A percentile compares a stretch with the other conserved stretches of the same genome.
These are phyloP conservation scores for Botrytis medusae DNA, from an alignment of 2,329 filamentous ascomycete species.

Conservation along the genomic window DNA sequence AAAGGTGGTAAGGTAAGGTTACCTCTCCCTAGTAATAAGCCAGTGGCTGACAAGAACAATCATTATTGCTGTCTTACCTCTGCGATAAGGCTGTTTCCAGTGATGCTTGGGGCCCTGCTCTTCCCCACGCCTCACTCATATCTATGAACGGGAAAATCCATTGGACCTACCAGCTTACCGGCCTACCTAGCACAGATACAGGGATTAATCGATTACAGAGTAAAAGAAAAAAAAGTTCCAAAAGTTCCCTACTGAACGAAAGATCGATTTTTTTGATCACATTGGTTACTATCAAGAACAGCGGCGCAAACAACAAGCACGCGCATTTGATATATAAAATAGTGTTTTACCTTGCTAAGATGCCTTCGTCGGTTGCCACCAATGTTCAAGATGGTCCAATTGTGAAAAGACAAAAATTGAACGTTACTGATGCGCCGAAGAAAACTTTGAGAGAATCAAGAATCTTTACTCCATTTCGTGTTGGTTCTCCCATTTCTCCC, in stretches of 20 bases:
- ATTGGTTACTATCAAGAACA: not conserved
- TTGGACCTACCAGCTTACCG: no score
- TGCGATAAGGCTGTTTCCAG: not conserved
- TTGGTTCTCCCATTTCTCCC: slow-evolving; percentile 48
- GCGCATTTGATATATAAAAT: not conserved
- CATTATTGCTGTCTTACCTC: not conserved
- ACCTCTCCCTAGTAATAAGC: not conserved
- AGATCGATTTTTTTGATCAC: not conserved
- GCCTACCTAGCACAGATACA: not conserved
- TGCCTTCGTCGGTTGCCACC: slow-evolving; percentile 45
- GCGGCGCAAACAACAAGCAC: slow-evolving; percentile 4
- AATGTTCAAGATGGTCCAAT: slow-evolving; percentile 58
- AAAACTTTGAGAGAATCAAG: slow-evolving; percentile 58
- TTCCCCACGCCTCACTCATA: not conserved
- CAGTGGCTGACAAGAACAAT: not conserved
- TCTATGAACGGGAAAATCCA: not conserved
- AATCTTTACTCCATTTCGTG: slow-evolving; percentile 91
- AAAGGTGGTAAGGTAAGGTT: not conserved
- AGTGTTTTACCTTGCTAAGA: slow-evolving; percentile 34
- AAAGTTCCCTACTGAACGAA: not conserved
- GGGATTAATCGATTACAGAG: slow-evolving; percentile 7
- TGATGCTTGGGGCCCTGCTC: not conserved
- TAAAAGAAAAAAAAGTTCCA: slow-evolving; percentile 8
- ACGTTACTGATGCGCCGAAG: slow-evolving; percentile 43
- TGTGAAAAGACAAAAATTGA: slow-evolving; percentile 74